These are phyloP conservation scores for Thelonectria discophora DNA, from an alignment of 2,329 filamentous ascomycete species.

Conservation along the genomic window DNA sequence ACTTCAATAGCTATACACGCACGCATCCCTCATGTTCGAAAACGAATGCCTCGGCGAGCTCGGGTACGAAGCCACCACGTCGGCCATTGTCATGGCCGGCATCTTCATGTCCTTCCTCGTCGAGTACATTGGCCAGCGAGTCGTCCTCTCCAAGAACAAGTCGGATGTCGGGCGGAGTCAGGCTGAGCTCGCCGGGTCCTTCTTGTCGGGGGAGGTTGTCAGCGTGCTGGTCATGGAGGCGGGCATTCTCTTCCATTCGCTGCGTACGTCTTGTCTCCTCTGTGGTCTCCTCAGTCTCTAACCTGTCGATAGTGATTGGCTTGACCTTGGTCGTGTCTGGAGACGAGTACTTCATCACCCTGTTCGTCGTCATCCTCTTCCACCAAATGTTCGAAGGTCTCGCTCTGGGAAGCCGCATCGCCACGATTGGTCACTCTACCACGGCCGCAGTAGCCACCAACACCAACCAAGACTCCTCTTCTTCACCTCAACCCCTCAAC, in stretches of 20 bases:
- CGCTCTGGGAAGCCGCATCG: slow-evolving; percentile 76
- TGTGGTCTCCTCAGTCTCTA: not conserved
- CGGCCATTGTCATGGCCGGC: slow-evolving; percentile 78
- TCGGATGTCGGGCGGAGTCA: slow-evolving; percentile 38
- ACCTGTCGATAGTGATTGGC: slow-evolving; percentile 62
- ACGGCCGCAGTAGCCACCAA: slow-evolving; percentile 26
- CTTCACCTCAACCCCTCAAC: slow-evolving; percentile 24
- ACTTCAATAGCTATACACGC: slow-evolving; percentile 70
- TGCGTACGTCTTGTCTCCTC: slow-evolving; percentile 56
- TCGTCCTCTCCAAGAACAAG: slow-evolving; percentile 55
- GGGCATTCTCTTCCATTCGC: slow-evolving; percentile 79
- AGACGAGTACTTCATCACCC: slow-evolving; percentile 63
- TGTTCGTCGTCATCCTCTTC: slow-evolving; percentile 76
- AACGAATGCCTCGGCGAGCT: slow-evolving; percentile 74
- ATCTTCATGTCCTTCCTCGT: slow-evolving; percentile 77
- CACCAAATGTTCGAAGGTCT: slow-evolving; percentile 83
- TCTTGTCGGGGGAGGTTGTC: slow-evolving; percentile 58
- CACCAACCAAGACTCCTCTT: slow-evolving; percentile 34
- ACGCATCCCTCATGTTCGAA: slow-evolving; percentile 76
- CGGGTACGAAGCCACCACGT: slow-evolving; percentile 73
- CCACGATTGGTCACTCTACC: slow-evolving; percentile 57
- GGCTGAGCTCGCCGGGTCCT: slow-evolving; percentile 37
- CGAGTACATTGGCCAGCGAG: slow-evolving; percentile 71
- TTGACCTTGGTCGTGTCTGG: slow-evolving; percentile 69
- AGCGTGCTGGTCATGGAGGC: slow-evolving; percentile 76